Evolutionary conservation across 2,329 filamentous ascomycete species (phyloP).

Genomic region (Hymenoscyphus occultus): DNA sequence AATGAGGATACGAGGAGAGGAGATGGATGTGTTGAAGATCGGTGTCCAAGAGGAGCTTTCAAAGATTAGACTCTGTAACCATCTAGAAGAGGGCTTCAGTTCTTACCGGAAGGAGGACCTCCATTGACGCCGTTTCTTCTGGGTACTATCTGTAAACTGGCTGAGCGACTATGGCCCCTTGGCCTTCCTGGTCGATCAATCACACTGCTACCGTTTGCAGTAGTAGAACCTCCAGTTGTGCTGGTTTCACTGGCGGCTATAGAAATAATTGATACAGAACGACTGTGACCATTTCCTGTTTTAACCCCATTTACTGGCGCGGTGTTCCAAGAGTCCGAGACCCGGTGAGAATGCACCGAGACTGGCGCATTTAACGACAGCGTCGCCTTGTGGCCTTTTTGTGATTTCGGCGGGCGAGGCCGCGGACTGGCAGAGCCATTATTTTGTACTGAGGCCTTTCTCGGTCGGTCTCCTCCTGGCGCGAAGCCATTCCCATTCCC

Average conservation of each 20-base stretch:
- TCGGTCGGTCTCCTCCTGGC: constrained; percentile 30
- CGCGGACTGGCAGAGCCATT: constrained; percentile 43
- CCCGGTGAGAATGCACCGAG: constrained; percentile 19
- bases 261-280: constrained; percentile 80
- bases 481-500: constrained; percentile 25
- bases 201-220: constrained; percentile 36
- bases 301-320: constrained; percentile 23
- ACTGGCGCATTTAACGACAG: constrained; percentile 58
- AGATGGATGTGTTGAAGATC: constrained; percentile 38
- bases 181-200: constrained; percentile 45
- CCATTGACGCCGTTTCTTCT: constrained; percentile 44
- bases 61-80: neutral
- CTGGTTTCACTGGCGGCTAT: constrained; percentile 54
- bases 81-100: neutral
- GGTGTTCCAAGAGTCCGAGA: constrained; percentile 28
- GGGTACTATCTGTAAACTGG: constrained; percentile 74
- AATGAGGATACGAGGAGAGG: constrained; percentile 36
- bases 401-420: constrained; percentile 43
- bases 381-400: constrained; percentile 62
- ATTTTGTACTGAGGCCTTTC: constrained; percentile 32
- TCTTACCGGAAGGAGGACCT: constrained; percentile 40
- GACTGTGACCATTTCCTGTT: constrained; percentile 61
- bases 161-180: constrained; percentile 71
- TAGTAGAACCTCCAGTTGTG: constrained; percentile 33
- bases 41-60: constrained; percentile 33